phyloP scores from a whole-genome alignment of 2,329 filamentous ascomycete genomes.

The Cercospora nicotianae region DNA sequence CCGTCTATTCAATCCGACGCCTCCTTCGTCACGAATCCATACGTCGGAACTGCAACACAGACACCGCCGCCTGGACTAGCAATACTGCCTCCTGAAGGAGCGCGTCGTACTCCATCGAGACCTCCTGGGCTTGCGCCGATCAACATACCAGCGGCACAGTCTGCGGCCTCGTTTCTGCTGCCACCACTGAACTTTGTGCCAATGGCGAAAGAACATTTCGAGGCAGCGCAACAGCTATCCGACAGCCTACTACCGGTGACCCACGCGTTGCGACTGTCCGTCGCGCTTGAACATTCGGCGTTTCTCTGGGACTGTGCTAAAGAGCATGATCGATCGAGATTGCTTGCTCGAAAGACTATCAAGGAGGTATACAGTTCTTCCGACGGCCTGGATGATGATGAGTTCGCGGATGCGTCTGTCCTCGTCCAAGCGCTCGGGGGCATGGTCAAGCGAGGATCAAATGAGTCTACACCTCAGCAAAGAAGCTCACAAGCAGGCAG shows the following conservation, averaged over 20 bases:
- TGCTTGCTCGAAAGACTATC: constrained; percentile 78
- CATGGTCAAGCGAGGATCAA: constrained; percentile 77
- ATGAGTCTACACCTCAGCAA: constrained; percentile 32
- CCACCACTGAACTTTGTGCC: constrained; percentile 79
- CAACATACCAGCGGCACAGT: constrained; percentile 37
- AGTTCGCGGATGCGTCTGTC: constrained; percentile 88
- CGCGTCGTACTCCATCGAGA: constrained; percentile 38
- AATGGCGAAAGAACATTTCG: constrained; percentile 77
- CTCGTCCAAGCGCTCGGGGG: constrained; percentile 81
- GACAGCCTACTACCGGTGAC: constrained; percentile 78
- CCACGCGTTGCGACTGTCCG: constrained; percentile 82
- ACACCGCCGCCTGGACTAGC: constrained; percentile 41
- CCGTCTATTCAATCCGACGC: constrained; percentile 52
- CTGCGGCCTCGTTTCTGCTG: constrained; percentile 70
- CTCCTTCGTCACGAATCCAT: constrained; percentile 54
- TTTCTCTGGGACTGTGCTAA: constrained; percentile 93
- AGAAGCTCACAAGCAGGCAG: constrained; percentile 15
- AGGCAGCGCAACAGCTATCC: constrained; percentile 71
- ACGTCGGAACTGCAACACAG: constrained; percentile 43
- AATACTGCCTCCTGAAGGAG: constrained; percentile 31
- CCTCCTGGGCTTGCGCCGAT: constrained; percentile 45
- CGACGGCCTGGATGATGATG: constrained; percentile 92
- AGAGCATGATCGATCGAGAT: constrained; percentile 72
- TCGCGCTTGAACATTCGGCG: constrained; percentile 88
- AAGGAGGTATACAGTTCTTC: constrained; percentile 86